A percentile compares a stretch with the other conserved stretches of the same genome.
These are phyloP conservation scores for Hymenoscyphus scutula DNA, from an alignment of 2,329 filamentous ascomycete species.

Conservation along the genomic window DNA sequence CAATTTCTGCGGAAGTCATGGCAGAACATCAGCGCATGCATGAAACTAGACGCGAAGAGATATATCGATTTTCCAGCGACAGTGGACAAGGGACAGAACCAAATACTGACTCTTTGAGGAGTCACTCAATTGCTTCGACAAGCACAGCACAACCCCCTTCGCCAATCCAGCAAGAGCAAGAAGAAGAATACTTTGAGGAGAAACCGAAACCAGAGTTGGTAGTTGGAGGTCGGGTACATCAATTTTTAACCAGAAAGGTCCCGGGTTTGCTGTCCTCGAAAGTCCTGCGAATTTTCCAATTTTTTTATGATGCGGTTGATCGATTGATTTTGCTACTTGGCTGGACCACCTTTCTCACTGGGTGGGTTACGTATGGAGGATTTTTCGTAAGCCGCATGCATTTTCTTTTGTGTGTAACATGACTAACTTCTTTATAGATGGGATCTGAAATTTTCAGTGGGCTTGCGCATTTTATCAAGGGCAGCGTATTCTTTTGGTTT, in stretches of 20 bases:
- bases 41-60: constrained; percentile 37
- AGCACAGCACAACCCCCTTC: constrained; percentile 41
- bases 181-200: constrained; percentile 51
- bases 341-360: constrained; percentile 69
- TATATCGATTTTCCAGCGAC: constrained; percentile 64
- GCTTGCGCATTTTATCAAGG: constrained; percentile 91
- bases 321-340: constrained; percentile 75
- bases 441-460: constrained; percentile 70
- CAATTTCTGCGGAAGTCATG: constrained; percentile 56
- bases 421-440: constrained; percentile 49
- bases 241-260: constrained; percentile 53
- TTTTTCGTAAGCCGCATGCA: constrained; percentile 67
- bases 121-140: constrained; percentile 61
- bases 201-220: constrained; percentile 42
- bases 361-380: constrained; percentile 73
- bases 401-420: neutral
- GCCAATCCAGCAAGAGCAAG: constrained; percentile 12
- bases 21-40: constrained; percentile 49
- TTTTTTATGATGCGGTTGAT: constrained; percentile 68
- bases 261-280: constrained; percentile 54
- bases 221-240: constrained; percentile 45
- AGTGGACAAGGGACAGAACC: constrained; percentile 72
- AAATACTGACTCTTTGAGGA: constrained; percentile 64
- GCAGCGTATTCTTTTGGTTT: constrained; percentile 92
- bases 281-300: constrained; percentile 55